Evolutionary conservation across 73 alveolate genomes (phyloP).

Genomic region (Urostyla sp.): DNA sequence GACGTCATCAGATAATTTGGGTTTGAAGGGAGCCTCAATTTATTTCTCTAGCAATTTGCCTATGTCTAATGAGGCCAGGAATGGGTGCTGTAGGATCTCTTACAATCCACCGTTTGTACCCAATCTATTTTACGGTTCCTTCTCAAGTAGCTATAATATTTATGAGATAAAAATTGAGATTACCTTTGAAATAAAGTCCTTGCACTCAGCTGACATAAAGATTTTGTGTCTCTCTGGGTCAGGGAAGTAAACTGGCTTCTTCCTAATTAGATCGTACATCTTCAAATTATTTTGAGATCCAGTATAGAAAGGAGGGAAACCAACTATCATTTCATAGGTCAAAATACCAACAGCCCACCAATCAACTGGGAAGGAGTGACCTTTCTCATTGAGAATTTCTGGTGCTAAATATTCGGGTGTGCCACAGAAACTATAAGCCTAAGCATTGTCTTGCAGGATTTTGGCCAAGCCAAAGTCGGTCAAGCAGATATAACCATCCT

Average conservation of each 20-base stretch:
- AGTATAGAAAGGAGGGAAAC: constrained; percentile 70
- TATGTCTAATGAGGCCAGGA: constrained; percentile 51
- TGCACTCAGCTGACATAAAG: constrained; percentile 52
- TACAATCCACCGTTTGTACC: constrained; percentile 74
- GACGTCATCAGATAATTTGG: constrained; percentile 61
- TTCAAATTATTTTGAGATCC: constrained; percentile 39
- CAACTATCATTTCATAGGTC: constrained; percentile 63
- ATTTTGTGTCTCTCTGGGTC: constrained; percentile 68
- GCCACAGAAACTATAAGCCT: constrained; percentile 38
- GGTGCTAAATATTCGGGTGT: constrained; percentile 64
- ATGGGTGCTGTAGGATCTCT: constrained; percentile 73
- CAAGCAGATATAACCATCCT: constrained; percentile 26
- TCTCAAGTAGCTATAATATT: constrained; percentile 57
- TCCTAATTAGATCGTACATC: constrained; percentile 55
- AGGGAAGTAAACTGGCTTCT: constrained; percentile 62
- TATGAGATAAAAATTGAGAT: not conserved
- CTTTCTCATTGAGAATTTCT: constrained; percentile 44
- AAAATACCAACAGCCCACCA: constrained; percentile 71
- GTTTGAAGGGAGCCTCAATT: constrained; percentile 72
- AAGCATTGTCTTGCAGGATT: constrained; percentile 10
- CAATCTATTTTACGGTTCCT: constrained; percentile 74
- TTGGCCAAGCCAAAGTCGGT: constrained; percentile 58
- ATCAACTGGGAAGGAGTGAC: constrained; percentile 58
- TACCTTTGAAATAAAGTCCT: constrained; percentile 55
- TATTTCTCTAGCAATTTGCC: constrained; percentile 37